Percentiles rank a stretch among this genome's conserved stretches.
Evolutionary conservation across 352 stramenopile species (phyloP).

Genomic region (Hyphochytrium catenoides): DNA sequence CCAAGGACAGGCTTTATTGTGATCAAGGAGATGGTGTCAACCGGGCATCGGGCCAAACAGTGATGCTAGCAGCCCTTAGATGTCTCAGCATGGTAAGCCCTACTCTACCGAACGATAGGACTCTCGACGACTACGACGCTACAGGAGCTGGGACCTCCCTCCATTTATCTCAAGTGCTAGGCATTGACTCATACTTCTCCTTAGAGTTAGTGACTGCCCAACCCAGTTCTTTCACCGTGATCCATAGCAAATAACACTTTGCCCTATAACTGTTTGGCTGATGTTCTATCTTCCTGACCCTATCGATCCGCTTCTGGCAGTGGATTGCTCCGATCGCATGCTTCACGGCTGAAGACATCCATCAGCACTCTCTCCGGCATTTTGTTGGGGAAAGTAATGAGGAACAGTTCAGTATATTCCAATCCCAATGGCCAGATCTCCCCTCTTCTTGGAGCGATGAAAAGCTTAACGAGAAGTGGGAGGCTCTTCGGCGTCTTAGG

Average conservation of each 20-base stretch:
- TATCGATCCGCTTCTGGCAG: background rate
- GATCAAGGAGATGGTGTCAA: slow-evolving; percentile 48
- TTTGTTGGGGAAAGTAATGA: slow-evolving; percentile 19
- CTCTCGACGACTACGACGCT: too few species aligned
- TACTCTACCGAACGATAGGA: too few species aligned
- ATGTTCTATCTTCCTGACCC: background rate
- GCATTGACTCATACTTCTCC: too few species aligned
- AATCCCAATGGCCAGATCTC: slow-evolving; percentile 26
- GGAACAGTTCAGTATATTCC: slow-evolving; percentile 37
- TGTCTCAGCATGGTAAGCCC: slow-evolving; percentile 30
- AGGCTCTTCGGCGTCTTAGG: slow-evolving; percentile 56
- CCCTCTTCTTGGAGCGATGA: slow-evolving; percentile 25
- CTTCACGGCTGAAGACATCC: slow-evolving; percentile 91
- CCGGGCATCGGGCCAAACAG: slow-evolving; percentile 63
- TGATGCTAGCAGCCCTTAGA: slow-evolving; percentile 33
- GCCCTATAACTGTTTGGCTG: too few species aligned
- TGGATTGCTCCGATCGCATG: slow-evolving; percentile 68
- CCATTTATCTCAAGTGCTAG: too few species aligned
- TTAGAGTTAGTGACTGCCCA: too few species aligned
- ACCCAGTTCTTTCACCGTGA: too few species aligned
- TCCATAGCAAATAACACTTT: too few species aligned
- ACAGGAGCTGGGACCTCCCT: too few species aligned
- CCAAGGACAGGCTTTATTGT: slow-evolving; percentile 93
- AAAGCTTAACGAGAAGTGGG: slow-evolving; percentile 46
- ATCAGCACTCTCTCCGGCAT: slow-evolving; percentile 45